phyloP scores from a whole-genome alignment of 371 early-diverging fungal genomes.

The Circinella minor region DNA sequence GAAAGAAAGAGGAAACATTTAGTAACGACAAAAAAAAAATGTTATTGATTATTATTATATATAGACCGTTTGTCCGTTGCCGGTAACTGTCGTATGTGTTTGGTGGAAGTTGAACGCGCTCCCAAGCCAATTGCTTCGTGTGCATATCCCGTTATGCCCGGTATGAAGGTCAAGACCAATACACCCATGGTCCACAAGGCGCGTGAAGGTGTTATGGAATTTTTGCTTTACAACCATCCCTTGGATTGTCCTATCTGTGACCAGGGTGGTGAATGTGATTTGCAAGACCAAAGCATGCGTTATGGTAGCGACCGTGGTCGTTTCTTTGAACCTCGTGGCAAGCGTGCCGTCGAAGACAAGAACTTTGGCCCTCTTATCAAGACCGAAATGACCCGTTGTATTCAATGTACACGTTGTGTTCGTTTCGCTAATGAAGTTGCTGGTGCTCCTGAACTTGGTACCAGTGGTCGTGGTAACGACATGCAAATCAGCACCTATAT shows the following conservation, averaged over 20 bases:
- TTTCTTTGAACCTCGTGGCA: constrained; percentile 82
- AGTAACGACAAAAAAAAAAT: not conserved
- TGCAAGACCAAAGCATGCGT: constrained; percentile 96
- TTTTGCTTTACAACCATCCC: constrained; percentile 96
- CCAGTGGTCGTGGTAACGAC: constrained; percentile 95
- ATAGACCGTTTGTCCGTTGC: constrained; percentile 90
- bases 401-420: constrained; percentile 99
- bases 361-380: constrained; percentile 95
- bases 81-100: constrained; percentile 99
- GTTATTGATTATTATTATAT: not conserved
- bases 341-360: constrained; percentile 98
- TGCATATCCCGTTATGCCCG: constrained; percentile 96
- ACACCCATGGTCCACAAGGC: constrained; percentile 95
- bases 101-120: constrained; percentile 94
- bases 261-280: constrained; percentile 98
- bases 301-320: constrained; percentile 96
- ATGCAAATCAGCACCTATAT: constrained; percentile 98
- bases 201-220: constrained; percentile 98
- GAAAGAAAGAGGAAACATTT: constrained; percentile 2
- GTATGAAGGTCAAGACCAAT: constrained; percentile 96
- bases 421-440: constrained; percentile 98
- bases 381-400: constrained; percentile 97
- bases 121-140: constrained; percentile 98
- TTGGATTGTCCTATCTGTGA: constrained; percentile 98
- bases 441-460: constrained; percentile 94